phyloP scores from a whole-genome alignment of 768 basidiomycete genomes.

The Boletus barrowsii region DNA sequence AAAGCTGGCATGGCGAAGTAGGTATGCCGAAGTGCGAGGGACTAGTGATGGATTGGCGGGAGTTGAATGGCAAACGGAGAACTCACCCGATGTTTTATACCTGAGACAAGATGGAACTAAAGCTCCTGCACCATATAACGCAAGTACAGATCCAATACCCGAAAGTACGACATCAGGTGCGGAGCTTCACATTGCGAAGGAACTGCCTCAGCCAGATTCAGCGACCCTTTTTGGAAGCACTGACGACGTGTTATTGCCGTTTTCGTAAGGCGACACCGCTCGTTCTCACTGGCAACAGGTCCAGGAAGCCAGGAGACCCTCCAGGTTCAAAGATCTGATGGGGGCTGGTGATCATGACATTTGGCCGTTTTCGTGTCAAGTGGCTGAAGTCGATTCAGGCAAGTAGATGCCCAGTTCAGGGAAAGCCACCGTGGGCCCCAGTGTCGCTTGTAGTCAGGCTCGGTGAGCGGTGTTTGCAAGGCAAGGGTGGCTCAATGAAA shows the following conservation, averaged over 20 bases:
- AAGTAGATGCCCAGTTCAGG: background rate
- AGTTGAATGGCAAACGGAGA: constrained; percentile 2
- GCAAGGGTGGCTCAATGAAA: constrained; percentile 4
- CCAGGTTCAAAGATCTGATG: constrained; percentile 18
- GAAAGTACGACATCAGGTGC: constrained; percentile 20
- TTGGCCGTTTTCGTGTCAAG: constrained; percentile 7
- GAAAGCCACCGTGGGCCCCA: constrained; percentile 7
- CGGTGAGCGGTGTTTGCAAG: constrained; percentile 13
- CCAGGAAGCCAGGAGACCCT: background rate
- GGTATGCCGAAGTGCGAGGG: background rate
- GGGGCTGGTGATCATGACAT: constrained; percentile 15
- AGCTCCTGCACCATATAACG: constrained; percentile 9
- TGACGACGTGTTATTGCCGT: constrained; percentile 13
- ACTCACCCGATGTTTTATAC: constrained; percentile 18
- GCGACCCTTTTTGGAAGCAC: constrained; percentile 15
- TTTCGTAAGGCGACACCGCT: background rate
- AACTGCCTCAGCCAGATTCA: constrained; percentile 7
- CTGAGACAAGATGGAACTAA: constrained; percentile 6
- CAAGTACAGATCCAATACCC: constrained; percentile 10
- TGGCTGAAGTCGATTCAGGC: constrained; percentile 4
- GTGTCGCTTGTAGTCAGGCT: constrained; percentile 9
- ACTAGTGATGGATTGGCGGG: background rate
- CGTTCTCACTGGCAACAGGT: constrained; percentile 6
- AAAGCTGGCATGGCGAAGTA: constrained; percentile 25
- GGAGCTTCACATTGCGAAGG: constrained; percentile 17